A percentile compares a stretch with the other conserved stretches of the same genome.
Evolutionary conservation across 164 flowering plant species (phyloP).

Genomic region (Kalanchoe fedtschenkoi): DNA sequence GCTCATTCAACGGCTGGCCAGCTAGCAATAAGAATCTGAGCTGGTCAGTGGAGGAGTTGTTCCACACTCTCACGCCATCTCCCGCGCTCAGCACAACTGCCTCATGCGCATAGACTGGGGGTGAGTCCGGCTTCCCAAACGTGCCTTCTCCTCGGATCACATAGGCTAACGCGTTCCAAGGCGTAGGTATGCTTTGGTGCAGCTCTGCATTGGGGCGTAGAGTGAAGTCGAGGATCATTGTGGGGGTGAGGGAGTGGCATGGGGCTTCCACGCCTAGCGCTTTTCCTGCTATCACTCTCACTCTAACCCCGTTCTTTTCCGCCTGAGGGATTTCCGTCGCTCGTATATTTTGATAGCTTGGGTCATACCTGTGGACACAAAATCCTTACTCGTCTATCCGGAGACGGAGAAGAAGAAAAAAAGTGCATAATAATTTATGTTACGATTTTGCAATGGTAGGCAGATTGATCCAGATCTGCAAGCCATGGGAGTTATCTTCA

Average conservation of each 20-base stretch:
- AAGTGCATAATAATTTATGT: not conserved
- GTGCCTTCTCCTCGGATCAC: constrained; percentile 72
- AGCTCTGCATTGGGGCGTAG: constrained; percentile 53
- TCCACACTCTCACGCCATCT: constrained; percentile 57
- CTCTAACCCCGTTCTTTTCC: constrained; percentile 48
- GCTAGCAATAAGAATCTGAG: constrained; percentile 61
- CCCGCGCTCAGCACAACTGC: constrained; percentile 55
- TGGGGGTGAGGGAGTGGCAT: constrained; percentile 72
- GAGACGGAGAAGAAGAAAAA: not conserved
- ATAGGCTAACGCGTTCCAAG: constrained; percentile 79
- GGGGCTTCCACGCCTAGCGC: constrained; percentile 58
- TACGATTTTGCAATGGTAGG: constrained; percentile 74
- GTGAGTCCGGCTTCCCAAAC: constrained; percentile 25
- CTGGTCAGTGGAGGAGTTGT: constrained; percentile 36
- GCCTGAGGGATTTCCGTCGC: constrained; percentile 44
- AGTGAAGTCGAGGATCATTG: constrained; percentile 78
- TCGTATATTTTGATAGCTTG: constrained; percentile 59
- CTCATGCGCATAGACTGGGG: constrained; percentile 33
- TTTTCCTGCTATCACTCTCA: constrained; percentile 75
- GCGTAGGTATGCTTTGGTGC: constrained; percentile 45
- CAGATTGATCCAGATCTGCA: constrained; percentile 88
- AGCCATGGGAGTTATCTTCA: constrained; percentile 57
- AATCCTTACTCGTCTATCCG: not conserved
- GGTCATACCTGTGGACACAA: constrained; percentile 21
- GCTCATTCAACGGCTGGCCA: constrained; percentile 71